Conservation (phyloP, 768 basidiomycete species). For the Gyrodon lividus region DNA sequence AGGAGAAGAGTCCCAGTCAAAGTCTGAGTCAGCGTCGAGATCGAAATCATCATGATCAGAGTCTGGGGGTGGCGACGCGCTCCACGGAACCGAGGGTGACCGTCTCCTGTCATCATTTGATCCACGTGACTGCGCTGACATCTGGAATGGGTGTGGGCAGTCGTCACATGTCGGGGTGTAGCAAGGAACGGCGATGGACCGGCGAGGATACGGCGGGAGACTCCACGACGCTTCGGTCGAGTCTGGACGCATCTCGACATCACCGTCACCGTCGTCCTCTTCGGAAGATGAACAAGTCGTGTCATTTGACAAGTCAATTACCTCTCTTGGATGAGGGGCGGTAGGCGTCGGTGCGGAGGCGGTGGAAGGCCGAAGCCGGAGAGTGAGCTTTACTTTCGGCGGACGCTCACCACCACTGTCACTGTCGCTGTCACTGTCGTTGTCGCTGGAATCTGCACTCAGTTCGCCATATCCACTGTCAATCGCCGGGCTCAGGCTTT, state of each 20-base stretch:
- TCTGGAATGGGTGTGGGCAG: slow-evolving; percentile 30
- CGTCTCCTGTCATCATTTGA: slow-evolving; percentile 38
- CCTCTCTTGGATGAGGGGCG: slow-evolving; percentile 21
- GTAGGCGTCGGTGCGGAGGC: slow-evolving; percentile 20
- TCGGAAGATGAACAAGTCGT: slow-evolving; percentile 37
- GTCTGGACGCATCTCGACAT: slow-evolving; percentile 17
- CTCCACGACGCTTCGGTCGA: slow-evolving; percentile 44
- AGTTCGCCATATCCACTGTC: slow-evolving; percentile 29
- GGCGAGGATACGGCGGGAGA: slow-evolving; percentile 55
- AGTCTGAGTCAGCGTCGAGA: slow-evolving; percentile 54
- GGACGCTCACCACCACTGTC: slow-evolving; percentile 36
- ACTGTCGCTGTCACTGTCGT: slow-evolving; percentile 13
- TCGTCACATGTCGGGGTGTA: slow-evolving; percentile 49
- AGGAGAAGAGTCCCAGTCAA: slow-evolving; percentile 54
- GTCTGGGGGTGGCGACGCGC: slow-evolving; percentile 71
- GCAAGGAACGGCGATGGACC: slow-evolving; percentile 55
- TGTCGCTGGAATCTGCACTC: slow-evolving; percentile 28
- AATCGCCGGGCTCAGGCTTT: slow-evolving; percentile 20
- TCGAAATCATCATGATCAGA: slow-evolving; percentile 50
- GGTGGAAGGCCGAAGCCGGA: slow-evolving; percentile 51
- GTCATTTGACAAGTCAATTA: slow-evolving; percentile 45
- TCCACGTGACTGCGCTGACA: slow-evolving; percentile 23
- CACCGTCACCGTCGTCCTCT: slow-evolving; percentile 28
- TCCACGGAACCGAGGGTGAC: slow-evolving; percentile 58
- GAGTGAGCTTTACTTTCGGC: slow-evolving; percentile 69